Percentiles rank a stretch among this genome's conserved stretches.
Conservation (phyloP, 345 rosid genomes). For the Pistacia integerrima region DNA sequence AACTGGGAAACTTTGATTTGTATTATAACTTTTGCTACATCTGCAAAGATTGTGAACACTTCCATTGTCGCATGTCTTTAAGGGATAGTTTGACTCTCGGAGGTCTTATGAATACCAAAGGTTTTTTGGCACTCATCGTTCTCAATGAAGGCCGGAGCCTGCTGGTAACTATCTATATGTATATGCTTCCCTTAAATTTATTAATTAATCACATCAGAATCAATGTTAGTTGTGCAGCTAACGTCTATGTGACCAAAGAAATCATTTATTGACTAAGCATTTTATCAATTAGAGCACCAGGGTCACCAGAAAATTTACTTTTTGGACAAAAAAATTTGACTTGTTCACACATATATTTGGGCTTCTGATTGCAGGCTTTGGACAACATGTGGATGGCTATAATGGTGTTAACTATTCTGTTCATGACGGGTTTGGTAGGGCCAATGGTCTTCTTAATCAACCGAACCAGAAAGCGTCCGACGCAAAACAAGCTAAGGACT, state of each 20-base stretch:
- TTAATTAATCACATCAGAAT: no score
- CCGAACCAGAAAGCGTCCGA: neutral
- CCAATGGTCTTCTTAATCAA: neutral
- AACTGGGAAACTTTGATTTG: neutral
- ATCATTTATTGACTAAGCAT: no score
- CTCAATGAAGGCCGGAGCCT: conserved; percentile 52
- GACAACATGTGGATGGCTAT: neutral
- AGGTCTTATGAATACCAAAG: conserved; percentile 71
- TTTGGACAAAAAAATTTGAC: no score
- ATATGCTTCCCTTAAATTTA: neutral
- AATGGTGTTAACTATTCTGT: neutral
- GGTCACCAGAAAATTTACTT: no score
- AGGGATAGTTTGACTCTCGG: conserved; percentile 51
- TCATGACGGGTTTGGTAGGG: neutral
- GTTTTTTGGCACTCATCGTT: conserved; percentile 50
- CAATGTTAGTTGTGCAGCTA: no score
- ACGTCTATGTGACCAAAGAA: no score
- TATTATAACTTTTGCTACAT: conserved; percentile 20
- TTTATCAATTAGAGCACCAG: no score
- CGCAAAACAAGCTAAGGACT: neutral
- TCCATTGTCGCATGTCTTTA: conserved; percentile 32
- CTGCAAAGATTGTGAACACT: conserved; percentile 47
- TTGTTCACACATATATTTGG: neutral
- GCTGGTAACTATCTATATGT: conserved; percentile 24
- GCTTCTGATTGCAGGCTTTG: conserved; percentile 9